Evolutionary conservation across 192 early-diverging fungal genomes (phyloP), one percentile per base, ranked within the genome.

Genomic region (Coemansia sp.): DNA sequence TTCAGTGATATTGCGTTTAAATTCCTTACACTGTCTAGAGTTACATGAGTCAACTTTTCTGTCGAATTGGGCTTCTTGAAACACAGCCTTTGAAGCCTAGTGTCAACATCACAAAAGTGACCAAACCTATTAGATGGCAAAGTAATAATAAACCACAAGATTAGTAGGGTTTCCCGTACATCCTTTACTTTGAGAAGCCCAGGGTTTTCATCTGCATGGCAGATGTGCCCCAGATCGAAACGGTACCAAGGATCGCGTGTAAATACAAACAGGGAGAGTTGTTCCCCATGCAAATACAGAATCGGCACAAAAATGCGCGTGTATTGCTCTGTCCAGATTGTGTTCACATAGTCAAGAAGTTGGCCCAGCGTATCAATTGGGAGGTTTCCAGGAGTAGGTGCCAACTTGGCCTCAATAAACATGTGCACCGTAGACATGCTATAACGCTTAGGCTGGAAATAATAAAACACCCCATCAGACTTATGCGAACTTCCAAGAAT

Each of bases 41-140:
- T 17, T 5, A 17, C 54, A 56, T 7, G 10, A 0, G 32, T 32
- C 2, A 25, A 25, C 25, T 25, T 25, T 1, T 2, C 2, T 2
- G 25, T 25, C 1, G 25, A 25, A 2, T 25, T 25, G 25, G 25
- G 1, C 25, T 25, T 25, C 25, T 25, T 2, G 25, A 25, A 25
- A 25, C 25, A 25, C 25, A 25, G 1, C 25, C 25, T 25, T 5
- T 17, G 14, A 0, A 22, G 25, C 1, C 25, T 17, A 4, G 6
- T 56, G 20, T 56, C 19, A 38, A 65, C 51, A 13, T 53, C 39
- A 38, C 64, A 65, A 38, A 55, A 42, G 53, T 65, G 64, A 5
- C 64, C 64, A 41, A 65, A 55, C 19, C 43, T n/a, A 5, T 65
- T 14, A 1, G 50, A 3, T 12, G 64, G 38, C 16, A 65, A 39